Percentiles rank a stretch among this genome's conserved stretches.
Evolutionary conservation across 805 yeast species (phyloP).

Genomic region (Wickerhamiella dianesei): DNA sequence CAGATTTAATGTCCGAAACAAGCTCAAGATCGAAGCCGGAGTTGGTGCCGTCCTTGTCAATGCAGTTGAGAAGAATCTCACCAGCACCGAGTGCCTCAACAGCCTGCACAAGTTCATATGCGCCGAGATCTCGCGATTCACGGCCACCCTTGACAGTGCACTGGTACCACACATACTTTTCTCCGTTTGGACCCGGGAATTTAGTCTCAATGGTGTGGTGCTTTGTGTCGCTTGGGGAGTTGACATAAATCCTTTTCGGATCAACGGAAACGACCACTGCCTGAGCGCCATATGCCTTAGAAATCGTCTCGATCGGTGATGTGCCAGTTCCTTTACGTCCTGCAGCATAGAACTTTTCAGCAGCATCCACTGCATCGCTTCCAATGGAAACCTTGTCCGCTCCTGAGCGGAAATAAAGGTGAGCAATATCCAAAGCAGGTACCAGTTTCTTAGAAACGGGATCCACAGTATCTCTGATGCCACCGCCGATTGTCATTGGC

Average conservation of each 20-base stretch:
- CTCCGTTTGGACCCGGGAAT: slow-evolving; percentile 76
- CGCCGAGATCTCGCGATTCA: slow-evolving; percentile 79
- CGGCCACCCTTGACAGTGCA: slow-evolving; percentile 97
- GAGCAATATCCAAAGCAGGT: slow-evolving; percentile 84
- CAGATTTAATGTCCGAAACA: slow-evolving; percentile 58
- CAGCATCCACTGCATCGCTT: slow-evolving; percentile 89
- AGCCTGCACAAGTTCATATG: slow-evolving; percentile 73
- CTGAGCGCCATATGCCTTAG: slow-evolving; percentile 84
- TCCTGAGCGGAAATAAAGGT: slow-evolving; percentile 84
- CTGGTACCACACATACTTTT: slow-evolving; percentile 81
- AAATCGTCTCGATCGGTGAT: slow-evolving; percentile 86
- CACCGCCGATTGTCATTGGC: slow-evolving; percentile 97
- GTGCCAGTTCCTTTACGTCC: slow-evolving; percentile 51
- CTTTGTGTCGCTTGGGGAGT: slow-evolving; percentile 41
- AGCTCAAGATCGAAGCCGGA: slow-evolving; percentile 87
- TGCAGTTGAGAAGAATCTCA: slow-evolving; percentile 82
- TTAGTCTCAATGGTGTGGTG: slow-evolving; percentile 53
- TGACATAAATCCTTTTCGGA: slow-evolving; percentile 78
- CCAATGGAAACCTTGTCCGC: slow-evolving; percentile 98
- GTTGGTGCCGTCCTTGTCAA: slow-evolving; percentile 94
- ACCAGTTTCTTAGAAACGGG: slow-evolving; percentile 59
- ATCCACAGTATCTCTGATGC: slow-evolving; percentile 80
- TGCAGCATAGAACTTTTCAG: slow-evolving; percentile 58
- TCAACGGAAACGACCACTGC: slow-evolving; percentile 98
- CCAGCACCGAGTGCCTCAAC: slow-evolving; percentile 95